These are phyloP conservation scores for Suhomyces sp. DNA, from an alignment of 805 yeast species.

Conservation along the genomic window DNA sequence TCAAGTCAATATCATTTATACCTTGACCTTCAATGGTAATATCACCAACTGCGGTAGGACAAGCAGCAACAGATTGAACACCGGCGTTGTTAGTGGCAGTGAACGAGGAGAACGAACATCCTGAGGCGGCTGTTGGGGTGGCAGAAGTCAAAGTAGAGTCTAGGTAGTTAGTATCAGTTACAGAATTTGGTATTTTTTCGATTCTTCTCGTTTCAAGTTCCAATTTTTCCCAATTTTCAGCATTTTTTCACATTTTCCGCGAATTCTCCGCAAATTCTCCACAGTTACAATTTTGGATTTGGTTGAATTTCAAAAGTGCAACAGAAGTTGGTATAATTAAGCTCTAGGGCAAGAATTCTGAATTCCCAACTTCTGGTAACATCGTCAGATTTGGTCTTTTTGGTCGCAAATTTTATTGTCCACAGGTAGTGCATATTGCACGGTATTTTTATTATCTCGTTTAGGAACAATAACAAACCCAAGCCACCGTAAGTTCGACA, in stretches of 20 bases:
- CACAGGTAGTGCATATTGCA: not conserved
- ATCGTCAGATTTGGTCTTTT: not conserved
- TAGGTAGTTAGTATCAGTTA: constrained; percentile 11
- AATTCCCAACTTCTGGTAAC: not conserved
- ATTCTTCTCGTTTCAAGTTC: not conserved
- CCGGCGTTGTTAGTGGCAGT: constrained; percentile 82
- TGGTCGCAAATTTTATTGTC: not conserved
- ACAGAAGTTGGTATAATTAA: not conserved
- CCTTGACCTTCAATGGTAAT: constrained; percentile 61
- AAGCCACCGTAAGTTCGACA: not conserved
- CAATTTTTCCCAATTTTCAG: not conserved
- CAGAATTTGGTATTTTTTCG: not conserved
- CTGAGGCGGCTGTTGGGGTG: constrained; percentile 56
- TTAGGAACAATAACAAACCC: not conserved
- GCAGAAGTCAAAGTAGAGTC: constrained; percentile 49
- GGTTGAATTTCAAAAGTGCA: not conserved
- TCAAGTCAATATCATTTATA: constrained; percentile 61
- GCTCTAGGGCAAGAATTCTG: not conserved
- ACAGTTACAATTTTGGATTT: no score
- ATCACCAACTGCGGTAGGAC: constrained; percentile 80
- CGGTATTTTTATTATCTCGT: not conserved
- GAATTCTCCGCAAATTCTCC: no score
- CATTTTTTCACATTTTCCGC: not conserved
- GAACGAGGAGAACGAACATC: constrained; percentile 61
- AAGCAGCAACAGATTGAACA: constrained; percentile 67